These are phyloP conservation scores for Diplodia scrobiculata DNA, from an alignment of 2,329 filamentous ascomycete genomes.

Conservation along the genomic window DNA sequence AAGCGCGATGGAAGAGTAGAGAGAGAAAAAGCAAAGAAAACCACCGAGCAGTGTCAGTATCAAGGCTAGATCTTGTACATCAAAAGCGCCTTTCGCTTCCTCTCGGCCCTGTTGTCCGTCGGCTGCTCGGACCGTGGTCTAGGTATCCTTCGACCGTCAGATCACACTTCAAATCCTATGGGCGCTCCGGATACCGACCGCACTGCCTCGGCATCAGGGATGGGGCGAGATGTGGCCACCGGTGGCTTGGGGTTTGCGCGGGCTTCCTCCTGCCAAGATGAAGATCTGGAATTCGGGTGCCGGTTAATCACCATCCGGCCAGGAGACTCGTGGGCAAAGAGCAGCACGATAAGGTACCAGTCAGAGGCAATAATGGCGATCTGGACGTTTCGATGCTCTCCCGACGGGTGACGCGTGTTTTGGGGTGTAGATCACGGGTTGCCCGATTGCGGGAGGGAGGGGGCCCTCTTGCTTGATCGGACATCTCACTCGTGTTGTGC, in stretches of 20 bases:
- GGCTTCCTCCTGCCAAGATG: neutral
- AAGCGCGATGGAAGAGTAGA: neutral
- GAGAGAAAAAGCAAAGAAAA: neutral
- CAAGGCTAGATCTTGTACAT: neutral
- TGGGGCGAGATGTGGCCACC: neutral
- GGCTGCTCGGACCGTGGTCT: neutral
- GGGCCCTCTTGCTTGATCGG: neutral
- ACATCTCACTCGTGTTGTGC: neutral
- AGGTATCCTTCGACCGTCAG: neutral
- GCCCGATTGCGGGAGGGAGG: neutral
- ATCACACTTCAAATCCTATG: neutral
- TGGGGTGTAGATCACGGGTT: neutral
- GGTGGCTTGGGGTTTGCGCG: neutral
- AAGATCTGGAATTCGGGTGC: neutral
- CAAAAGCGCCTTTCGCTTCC: neutral
- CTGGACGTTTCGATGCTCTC: neutral
- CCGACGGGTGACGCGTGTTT: neutral
- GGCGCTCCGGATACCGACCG: neutral
- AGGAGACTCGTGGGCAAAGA: too few species aligned
- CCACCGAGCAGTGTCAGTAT: neutral
- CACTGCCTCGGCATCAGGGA: neutral
- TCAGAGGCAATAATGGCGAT: neutral
- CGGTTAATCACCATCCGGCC: neutral
- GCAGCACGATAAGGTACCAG: too few species aligned
- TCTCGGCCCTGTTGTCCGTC: neutral